Evolutionary conservation across 2,329 filamentous ascomycete genomes (phyloP).

Genomic region (Microsporum ferrugineum): DNA sequence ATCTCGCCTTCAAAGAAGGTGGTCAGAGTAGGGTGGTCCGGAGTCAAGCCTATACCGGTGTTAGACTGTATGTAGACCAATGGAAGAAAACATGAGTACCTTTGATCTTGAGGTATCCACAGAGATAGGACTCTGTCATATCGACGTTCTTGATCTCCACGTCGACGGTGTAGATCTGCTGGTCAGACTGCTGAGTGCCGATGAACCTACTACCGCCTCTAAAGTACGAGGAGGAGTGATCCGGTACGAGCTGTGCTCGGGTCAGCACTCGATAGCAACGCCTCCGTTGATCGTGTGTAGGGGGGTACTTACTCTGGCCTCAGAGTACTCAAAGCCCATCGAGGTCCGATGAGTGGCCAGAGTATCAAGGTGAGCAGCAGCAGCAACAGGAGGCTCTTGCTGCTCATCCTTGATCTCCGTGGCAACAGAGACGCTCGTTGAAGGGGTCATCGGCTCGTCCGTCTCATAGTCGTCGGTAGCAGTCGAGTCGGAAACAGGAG

Average conservation of each 20-base stretch:
- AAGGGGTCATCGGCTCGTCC: neutral
- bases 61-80: neutral
- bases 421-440: neutral
- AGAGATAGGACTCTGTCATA: conserved; percentile 84
- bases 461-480: neutral
- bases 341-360: neutral
- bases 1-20: conserved; percentile 99
- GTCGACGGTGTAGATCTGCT: conserved; percentile 86
- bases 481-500: neutral
- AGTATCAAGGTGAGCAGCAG: neutral
- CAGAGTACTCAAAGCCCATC: conserved; percentile 45
- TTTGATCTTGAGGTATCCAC: conserved; percentile 91
- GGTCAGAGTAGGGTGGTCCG: conserved; percentile 92
- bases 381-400: neutral
- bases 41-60: conserved; percentile 62
- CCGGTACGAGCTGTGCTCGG: conserved; percentile 52
- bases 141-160: conserved; percentile 97
- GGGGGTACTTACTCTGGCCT: conserved; percentile 39
- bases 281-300: no score
- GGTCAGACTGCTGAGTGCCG: conserved; percentile 86
- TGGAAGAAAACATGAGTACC: conserved; percentile 41
- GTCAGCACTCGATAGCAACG: no score
- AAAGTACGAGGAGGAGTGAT: conserved; percentile 74
- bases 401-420: conserved; percentile 25
- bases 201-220: conserved; percentile 78